Evolutionary conservation across 2,329 filamentous ascomycete genomes (phyloP).

Genomic region (Exserohilum turcica): DNA sequence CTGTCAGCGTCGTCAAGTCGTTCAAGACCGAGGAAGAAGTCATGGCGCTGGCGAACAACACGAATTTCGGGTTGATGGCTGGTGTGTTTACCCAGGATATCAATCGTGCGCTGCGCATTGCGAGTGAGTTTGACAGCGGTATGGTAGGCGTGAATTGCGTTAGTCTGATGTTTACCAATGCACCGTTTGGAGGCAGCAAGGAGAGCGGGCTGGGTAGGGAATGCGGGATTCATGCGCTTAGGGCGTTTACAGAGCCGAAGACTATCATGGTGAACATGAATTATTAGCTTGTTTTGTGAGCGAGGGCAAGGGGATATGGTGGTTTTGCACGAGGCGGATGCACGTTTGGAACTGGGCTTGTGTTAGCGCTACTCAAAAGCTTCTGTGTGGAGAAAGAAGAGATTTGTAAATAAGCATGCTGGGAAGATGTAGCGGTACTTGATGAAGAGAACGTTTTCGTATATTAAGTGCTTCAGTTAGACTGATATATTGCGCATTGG

Average conservation of each 20-base stretch:
- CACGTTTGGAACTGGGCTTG: no score
- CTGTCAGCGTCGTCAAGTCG: conserved; percentile 41
- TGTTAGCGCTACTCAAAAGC: no score
- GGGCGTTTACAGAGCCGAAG: conserved; percentile 58
- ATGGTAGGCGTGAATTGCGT: conserved; percentile 46
- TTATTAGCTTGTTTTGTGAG: conserved; percentile 21
- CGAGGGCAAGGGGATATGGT: no score
- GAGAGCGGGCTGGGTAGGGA: conserved; percentile 58
- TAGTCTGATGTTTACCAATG: conserved; percentile 44
- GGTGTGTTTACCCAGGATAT: conserved; percentile 50
- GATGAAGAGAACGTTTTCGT: no score
- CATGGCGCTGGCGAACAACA: conserved; percentile 47
- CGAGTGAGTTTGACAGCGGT: conserved; percentile 41
- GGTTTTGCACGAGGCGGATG: no score
- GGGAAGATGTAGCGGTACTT: no score
- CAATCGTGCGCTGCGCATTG: conserved; percentile 42
- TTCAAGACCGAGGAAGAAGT: conserved; percentile 50
- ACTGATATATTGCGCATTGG: background rate
- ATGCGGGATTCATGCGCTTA: conserved; percentile 55
- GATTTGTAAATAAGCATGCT: no score
- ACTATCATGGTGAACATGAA: conserved; percentile 55
- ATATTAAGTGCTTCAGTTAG: no score
- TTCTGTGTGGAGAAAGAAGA: background rate
- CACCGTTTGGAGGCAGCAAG: conserved; percentile 59
- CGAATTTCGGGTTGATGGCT: conserved; percentile 47